Evolutionary conservation across 345 rosid species (phyloP).

Genomic region (Citrus glauca): DNA sequence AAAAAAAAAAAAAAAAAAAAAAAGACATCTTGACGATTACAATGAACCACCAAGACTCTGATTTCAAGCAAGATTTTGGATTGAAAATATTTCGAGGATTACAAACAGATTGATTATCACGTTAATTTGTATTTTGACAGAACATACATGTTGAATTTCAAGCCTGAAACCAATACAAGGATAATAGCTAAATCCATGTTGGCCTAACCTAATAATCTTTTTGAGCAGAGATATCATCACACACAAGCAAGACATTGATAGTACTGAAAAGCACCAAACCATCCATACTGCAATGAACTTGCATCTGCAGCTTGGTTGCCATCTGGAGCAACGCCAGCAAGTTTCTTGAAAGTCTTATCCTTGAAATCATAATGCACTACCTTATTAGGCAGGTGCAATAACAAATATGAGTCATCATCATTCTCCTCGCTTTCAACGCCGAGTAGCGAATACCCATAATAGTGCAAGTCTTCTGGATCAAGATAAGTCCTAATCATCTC

Average conservation of each 20-base stretch:
- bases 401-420: constrained; percentile 22
- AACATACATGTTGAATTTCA: neutral
- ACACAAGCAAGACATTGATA: constrained; percentile 1
- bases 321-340: constrained; percentile 15
- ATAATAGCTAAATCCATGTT: no score
- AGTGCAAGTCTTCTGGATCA: neutral
- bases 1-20: no score
- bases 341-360: constrained; percentile 21
- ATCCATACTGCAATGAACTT: neutral
- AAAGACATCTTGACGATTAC: no score
- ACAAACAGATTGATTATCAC: neutral
- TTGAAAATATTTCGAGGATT: neutral
- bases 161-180: neutral
- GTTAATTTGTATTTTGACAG: neutral
- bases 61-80: neutral
- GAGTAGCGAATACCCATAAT: constrained; percentile 15
- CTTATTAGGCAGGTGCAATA: constrained; percentile 26
- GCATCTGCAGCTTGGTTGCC: neutral
- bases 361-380: constrained; percentile 21
- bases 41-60: no score
- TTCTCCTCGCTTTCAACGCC: constrained; percentile 24
- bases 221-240: no score
- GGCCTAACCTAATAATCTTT: no score
- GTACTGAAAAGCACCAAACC: constrained; percentile 12
- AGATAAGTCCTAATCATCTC: constrained; percentile 21